Conservation (phyloP, 768 basidiomycete genomes). For the Suillus fuscotomentosus region DNA sequence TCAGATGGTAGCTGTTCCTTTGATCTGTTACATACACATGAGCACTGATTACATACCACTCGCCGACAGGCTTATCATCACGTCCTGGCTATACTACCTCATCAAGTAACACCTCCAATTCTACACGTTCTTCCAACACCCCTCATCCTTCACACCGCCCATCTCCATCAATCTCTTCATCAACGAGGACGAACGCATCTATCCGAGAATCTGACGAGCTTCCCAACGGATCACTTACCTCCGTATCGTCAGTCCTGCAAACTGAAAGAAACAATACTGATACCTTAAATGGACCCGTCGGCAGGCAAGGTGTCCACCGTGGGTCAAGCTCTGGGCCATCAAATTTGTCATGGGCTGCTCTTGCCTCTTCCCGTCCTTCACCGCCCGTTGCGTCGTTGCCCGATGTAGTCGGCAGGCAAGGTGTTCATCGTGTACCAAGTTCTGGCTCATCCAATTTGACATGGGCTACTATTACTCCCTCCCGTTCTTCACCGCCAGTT, state of each 20-base stretch:
- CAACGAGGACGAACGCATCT: not conserved
- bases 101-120: not conserved
- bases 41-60: not conserved
- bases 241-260: not conserved
- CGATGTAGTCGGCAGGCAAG: not conserved
- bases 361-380: not conserved
- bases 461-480: not conserved
- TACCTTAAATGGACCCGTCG: not conserved
- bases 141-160: constrained; percentile 24
- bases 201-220: not conserved
- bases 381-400: not conserved
- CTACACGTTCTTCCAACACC: not conserved
- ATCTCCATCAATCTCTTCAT: constrained; percentile 9
- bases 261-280: constrained; percentile 1
- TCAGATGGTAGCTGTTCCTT: not conserved
- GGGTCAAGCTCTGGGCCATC: not conserved
- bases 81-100: constrained; percentile 1
- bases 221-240: not conserved
- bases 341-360: not conserved
- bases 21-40: not conserved
- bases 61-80: constrained; percentile 2
- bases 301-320: not conserved
- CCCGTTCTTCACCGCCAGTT: not conserved
- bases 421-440: not conserved
- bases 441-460: not conserved